Evolutionary conservation across 1,284 basidiomycete genomes (phyloP).

Genomic region (Trichosporon faecale): DNA sequence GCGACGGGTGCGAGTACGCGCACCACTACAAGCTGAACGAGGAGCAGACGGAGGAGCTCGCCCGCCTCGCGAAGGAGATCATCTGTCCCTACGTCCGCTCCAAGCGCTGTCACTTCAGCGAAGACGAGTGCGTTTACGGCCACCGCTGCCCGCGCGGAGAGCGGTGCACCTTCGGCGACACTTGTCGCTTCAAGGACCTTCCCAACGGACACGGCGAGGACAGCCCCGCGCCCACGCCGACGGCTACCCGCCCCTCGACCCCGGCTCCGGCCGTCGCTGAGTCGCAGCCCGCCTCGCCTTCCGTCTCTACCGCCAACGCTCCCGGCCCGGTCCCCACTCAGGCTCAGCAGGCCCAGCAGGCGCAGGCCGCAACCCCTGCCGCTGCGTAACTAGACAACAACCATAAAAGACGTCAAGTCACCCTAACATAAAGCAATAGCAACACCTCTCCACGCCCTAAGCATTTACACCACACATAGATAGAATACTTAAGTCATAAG

Average conservation of each 20-base stretch:
- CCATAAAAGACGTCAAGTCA: neutral
- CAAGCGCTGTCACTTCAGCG: constrained; percentile 40
- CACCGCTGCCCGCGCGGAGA: constrained; percentile 39
- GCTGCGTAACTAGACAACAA: neutral
- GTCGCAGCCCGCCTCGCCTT: neutral
- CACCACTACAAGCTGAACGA: constrained; percentile 43
- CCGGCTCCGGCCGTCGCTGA: neutral
- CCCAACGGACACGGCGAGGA: constrained; percentile 40
- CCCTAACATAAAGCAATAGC: neutral
- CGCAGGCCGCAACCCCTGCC: neutral
- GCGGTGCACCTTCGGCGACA: constrained; percentile 40
- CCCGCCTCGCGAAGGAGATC: constrained; percentile 42
- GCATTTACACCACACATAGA: neutral
- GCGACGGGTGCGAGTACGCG: constrained; percentile 41
- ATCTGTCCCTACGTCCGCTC: constrained; percentile 39
- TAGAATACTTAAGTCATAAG: neutral
- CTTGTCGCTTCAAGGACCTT: constrained; percentile 39
- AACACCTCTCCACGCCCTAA: neutral
- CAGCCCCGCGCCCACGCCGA: constrained; percentile 1
- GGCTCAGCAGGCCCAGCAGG: neutral
- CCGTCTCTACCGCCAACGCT: neutral
- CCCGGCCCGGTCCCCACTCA: neutral
- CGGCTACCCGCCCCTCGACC: neutral
- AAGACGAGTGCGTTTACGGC: constrained; percentile 45
- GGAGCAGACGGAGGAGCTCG: constrained; percentile 38